Evolutionary conservation across 2,329 filamentous ascomycete species (phyloP), one percentile per base, ranked within the genome.

Genomic region (Rhynchosporium graminicola): DNA sequence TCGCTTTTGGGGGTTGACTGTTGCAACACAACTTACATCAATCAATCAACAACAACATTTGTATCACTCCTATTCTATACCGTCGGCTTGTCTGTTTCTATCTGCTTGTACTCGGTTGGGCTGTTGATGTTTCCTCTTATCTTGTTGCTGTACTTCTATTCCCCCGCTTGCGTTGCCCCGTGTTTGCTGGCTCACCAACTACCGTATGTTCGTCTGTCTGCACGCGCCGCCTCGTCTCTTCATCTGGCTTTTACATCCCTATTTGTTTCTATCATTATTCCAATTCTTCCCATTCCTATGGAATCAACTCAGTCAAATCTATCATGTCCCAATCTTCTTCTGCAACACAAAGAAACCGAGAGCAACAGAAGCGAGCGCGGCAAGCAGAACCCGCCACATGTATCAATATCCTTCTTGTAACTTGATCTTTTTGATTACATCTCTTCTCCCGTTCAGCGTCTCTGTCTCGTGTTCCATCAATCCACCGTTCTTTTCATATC

Each of bases 41-140:
- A 36, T 38, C 50, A 51, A 50, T 28, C 5, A 50, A n/a, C 51
- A 29, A 42, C 20, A 55, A 55, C 36, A 54, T 43, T 62, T 69
- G 69, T 70, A 70, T 65, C 64, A 70, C 63, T 70, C 70, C 68
- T 69, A 66, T 68, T 69, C 63, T 42, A 29, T 6, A 42, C 28
- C n/a, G 38, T 36, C 28, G 26, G 20, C 10, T 38, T 45, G 57
- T 40, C 29, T 61, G 38, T 46, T 40, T 50, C 62, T 33, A 26
- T 63, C 38, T 50, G 29, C 43, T 31, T 12, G 29, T 3, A 20
- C 20, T 20, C 20, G n/a, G 52, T 26, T 31, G 31, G 42, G 31
- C 57, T 60, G 26, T 47, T 57, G 12, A 26, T 51, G 9, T 54
- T 45, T 59, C 36, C 45, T 20, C 20, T 20, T 20, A 43, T 42